Evolutionary conservation across 345 rosid species (phyloP), one percentile per base, ranked within the genome.

Genomic region (Corchorus capsularis): DNA sequence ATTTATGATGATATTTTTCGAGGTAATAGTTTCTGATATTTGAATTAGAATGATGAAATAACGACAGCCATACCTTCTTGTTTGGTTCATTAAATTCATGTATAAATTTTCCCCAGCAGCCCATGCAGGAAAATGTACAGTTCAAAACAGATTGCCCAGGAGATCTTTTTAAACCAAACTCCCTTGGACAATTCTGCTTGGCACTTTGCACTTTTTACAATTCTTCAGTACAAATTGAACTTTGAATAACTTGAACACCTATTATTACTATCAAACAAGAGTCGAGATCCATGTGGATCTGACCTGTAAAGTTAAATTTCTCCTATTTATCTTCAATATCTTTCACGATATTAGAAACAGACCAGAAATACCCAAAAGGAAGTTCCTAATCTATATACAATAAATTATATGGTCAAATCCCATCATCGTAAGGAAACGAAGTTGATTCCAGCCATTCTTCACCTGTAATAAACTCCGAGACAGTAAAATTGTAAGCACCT

Each of bases 361-460:
- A 37, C 22, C 19, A 6, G n/a, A 57, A 19, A 17, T 5, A 61
- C 1, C 6, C 52, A 41, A 6, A 75, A 9, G 15, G 63, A 50
- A 20, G 17, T 19, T 70, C 43, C 43, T 27, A 27, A 27, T 27
- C 1, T 27, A 27, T 27, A 27, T 27, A 27, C 43, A 0, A 12
- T 17, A 20, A 1, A 32, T 80, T 78, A 27, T 78, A 27, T 27
- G 34, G 43, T 43, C 19, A 93, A 75, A 92, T 85, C 20, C 89
- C 89, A 73, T 87, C 82, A 52, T 91, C 87, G 16, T 92, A 94
- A 46, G 98, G 97, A 46, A 94, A 82, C 34, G 93, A 83, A 74
- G 98, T 94, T 68, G 93, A 90, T 2, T 76, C 94, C 22, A 94
- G 71, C 98, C 97, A 94, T 77, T 84, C 89, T 69, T 89, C 87